Evolutionary conservation across 2,329 filamentous ascomycete species (phyloP).

Genomic region (Domatiomyces catenatus): DNA sequence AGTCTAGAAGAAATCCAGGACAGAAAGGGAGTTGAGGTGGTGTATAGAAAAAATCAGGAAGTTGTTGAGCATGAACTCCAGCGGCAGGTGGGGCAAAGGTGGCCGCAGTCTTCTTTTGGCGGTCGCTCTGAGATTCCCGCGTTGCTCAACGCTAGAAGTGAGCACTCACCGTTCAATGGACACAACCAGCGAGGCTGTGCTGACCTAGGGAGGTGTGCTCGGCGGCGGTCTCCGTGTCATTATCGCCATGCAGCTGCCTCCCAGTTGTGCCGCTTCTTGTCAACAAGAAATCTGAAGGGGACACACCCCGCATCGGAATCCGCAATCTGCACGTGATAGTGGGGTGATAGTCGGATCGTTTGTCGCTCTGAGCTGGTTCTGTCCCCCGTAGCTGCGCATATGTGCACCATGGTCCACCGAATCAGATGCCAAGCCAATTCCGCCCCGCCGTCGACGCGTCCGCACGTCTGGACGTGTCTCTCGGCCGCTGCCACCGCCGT

Average conservation of each 20-base stretch:
- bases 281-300: neutral
- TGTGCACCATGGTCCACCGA: neutral
- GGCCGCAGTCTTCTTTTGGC: constrained; percentile 1
- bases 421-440: neutral
- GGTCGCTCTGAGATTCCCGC: neutral
- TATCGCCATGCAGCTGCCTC: neutral
- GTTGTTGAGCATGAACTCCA: neutral
- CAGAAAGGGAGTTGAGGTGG: constrained; percentile 1
- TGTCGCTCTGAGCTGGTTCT: neutral
- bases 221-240: neutral
- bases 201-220: neutral
- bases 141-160: neutral
- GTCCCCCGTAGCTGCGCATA: neutral
- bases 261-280: neutral
- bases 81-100: neutral
- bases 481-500: too few relatives aligned
- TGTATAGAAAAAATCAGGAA: neutral
- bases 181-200: neutral
- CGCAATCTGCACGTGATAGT: neutral
- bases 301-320: neutral
- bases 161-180: neutral
- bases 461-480: neutral
- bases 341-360: too few relatives aligned
- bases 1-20: neutral
- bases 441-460: too few relatives aligned